phyloP scores from a whole-genome alignment of 164 flowering plant species.

The Nelumbo lutea region DNA sequence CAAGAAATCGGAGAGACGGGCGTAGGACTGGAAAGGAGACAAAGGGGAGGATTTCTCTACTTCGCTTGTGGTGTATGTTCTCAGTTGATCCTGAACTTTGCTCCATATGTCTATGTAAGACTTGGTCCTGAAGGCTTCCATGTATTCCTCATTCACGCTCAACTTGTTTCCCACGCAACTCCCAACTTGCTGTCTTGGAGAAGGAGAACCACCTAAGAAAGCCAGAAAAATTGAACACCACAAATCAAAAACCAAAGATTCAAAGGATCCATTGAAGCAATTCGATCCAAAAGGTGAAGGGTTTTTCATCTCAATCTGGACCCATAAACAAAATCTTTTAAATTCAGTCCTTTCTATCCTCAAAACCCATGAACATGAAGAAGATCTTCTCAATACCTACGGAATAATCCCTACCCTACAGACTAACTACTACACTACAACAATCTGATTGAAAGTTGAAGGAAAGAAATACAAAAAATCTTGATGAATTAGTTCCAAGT shows the following conservation, averaged over 20 bases:
- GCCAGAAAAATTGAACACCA: neutral
- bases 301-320: too few species aligned
- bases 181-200: neutral
- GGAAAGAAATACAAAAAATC: too few species aligned
- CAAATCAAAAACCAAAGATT: neutral
- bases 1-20: slow-evolving; percentile 24
- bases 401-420: too few species aligned
- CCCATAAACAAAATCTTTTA: too few species aligned
- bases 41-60: slow-evolving; percentile 6
- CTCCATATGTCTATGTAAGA: slow-evolving; percentile 62
- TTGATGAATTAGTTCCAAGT: neutral
- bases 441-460: neutral
- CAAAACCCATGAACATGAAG: too few species aligned
- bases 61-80: slow-evolving; percentile 1
- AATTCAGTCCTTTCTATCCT: too few species aligned
- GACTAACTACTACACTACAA: too few species aligned
- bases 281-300: too few species aligned
- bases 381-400: too few species aligned
- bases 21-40: slow-evolving; percentile 14
- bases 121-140: slow-evolving; percentile 66
- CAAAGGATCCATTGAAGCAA: too few species aligned
- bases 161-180: slow-evolving; percentile 30
- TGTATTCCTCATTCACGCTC: slow-evolving; percentile 66
- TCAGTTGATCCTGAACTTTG: slow-evolving; percentile 42
- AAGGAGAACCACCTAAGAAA: slow-evolving; percentile 17